Evolutionary conservation across 495 filamentous ascomycete species (phyloP).

Genomic region (Penicillium odoratum): DNA sequence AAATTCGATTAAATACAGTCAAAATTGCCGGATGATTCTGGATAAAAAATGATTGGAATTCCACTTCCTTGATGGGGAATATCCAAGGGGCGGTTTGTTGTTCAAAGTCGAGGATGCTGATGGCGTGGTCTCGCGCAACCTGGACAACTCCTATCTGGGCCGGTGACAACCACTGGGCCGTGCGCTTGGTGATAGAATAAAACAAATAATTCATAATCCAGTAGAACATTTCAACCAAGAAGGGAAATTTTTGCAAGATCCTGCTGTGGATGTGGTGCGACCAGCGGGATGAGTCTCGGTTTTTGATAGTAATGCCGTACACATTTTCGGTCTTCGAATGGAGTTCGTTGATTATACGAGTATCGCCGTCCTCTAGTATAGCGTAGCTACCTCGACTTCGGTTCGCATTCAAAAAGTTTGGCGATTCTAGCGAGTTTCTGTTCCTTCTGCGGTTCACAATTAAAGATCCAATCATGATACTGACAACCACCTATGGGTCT

Average conservation of each 20-base stretch:
- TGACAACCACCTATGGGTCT: slow-evolving; percentile 51
- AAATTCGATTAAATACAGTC: slow-evolving; percentile 61
- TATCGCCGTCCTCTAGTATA: slow-evolving; percentile 23
- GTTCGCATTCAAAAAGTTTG: slow-evolving; percentile 35
- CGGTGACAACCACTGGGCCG: slow-evolving; percentile 45
- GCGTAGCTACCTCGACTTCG: slow-evolving; percentile 36
- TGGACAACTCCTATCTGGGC: slow-evolving; percentile 60
- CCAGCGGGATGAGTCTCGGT: slow-evolving; percentile 60
- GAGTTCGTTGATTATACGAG: slow-evolving; percentile 26
- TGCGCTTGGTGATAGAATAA: slow-evolving; percentile 59
- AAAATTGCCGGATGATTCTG: slow-evolving; percentile 51
- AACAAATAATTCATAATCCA: slow-evolving; percentile 69
- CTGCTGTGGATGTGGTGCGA: slow-evolving; percentile 55
- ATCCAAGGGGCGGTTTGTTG: slow-evolving; percentile 53
- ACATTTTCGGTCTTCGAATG: slow-evolving; percentile 32
- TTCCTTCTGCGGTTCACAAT: slow-evolving; percentile 44
- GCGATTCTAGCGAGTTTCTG: slow-evolving; percentile 15
- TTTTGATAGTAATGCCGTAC: slow-evolving; percentile 46
- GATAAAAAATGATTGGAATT: slow-evolving; percentile 63
- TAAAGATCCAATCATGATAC: slow-evolving; percentile 59
- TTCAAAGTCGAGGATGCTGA: slow-evolving; percentile 62
- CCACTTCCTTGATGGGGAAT: slow-evolving; percentile 54
- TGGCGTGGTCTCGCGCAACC: slow-evolving; percentile 62
- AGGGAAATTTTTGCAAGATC: slow-evolving; percentile 51
- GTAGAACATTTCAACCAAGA: slow-evolving; percentile 66